These are phyloP conservation scores for Ceratocystis harringtonii DNA, from an alignment of 2,329 filamentous ascomycete species.

Conservation along the genomic window DNA sequence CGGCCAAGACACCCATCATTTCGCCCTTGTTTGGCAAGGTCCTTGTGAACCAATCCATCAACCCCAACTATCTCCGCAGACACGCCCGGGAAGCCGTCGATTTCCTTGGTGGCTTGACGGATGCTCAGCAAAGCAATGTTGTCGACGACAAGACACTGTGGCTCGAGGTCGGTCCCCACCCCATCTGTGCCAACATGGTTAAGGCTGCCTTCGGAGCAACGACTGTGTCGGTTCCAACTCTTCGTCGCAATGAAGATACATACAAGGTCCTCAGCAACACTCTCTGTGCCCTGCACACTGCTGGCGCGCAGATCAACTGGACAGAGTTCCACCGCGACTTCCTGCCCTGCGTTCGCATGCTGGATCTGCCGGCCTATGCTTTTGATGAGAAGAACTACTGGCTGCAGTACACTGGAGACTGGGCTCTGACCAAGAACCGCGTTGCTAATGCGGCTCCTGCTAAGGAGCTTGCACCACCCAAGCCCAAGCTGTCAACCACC, in stretches of 20 bases:
- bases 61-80: slow-evolving; percentile 43
- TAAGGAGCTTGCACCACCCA: slow-evolving; percentile 26
- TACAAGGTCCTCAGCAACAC: slow-evolving; percentile 49
- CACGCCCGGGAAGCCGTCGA: slow-evolving; percentile 51
- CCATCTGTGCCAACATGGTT: slow-evolving; percentile 51
- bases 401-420: slow-evolving; percentile 51
- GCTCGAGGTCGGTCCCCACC: slow-evolving; percentile 56
- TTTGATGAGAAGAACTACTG: slow-evolving; percentile 63
- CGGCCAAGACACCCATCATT: slow-evolving; percentile 41
- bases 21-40: slow-evolving; percentile 48
- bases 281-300: slow-evolving; percentile 42
- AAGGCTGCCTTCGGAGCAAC: slow-evolving; percentile 43
- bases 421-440: slow-evolving; percentile 56
- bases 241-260: slow-evolving; percentile 48
- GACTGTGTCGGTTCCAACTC: slow-evolving; percentile 40
- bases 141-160: slow-evolving; percentile 50
- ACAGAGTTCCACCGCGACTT: slow-evolving; percentile 50
- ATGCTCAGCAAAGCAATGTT: slow-evolving; percentile 37
- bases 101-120: slow-evolving; percentile 44
- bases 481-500: slow-evolving; percentile 47
- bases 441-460: slow-evolving; percentile 27
- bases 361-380: slow-evolving; percentile 52
- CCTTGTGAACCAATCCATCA: slow-evolving; percentile 35
- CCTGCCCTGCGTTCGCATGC: slow-evolving; percentile 29
- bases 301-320: slow-evolving; percentile 52